A percentile compares a stretch with the other conserved stretches of the same genome.
These are phyloP conservation scores for Isatis tinctoria DNA, from an alignment of 345 rosid species.

Conservation along the genomic window DNA sequence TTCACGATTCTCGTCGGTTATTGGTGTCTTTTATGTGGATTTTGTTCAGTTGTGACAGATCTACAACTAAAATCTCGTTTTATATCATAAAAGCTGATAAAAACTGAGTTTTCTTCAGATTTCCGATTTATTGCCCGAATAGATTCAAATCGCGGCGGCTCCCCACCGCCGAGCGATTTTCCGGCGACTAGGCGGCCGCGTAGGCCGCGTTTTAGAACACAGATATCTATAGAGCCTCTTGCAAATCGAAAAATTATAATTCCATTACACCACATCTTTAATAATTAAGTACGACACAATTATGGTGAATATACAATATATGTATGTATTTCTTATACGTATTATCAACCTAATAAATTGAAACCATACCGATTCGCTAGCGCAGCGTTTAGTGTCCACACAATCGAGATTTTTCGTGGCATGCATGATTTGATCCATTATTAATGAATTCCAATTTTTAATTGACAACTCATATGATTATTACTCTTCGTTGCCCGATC, in stretches of 20 bases:
- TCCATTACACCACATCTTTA: slow-evolving; percentile 7
- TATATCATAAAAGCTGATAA: no score
- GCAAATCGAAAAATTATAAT: not conserved
- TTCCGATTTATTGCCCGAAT: no score
- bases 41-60: no score
- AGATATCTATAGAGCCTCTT: not conserved
- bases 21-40: no score
- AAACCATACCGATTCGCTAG: not conserved
- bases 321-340: not conserved
- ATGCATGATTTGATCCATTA: slow-evolving; percentile 19
- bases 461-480: slow-evolving; percentile 14
- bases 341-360: not conserved
- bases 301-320: not conserved
- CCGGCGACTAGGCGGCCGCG: no score
- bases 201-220: no score
- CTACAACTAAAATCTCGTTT: no score
- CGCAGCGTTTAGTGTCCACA: slow-evolving; percentile 3
- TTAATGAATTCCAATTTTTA: not conserved
- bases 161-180: no score
- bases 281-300: slow-evolving; percentile 14
- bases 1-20: no score
- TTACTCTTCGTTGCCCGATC: not conserved
- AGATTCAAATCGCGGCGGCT: no score
- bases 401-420: not conserved
- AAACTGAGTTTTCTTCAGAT: no score